These are phyloP conservation scores for Plasmodium fragile DNA, from an alignment of 169 alveolate genomes.

Conservation along the genomic window DNA sequence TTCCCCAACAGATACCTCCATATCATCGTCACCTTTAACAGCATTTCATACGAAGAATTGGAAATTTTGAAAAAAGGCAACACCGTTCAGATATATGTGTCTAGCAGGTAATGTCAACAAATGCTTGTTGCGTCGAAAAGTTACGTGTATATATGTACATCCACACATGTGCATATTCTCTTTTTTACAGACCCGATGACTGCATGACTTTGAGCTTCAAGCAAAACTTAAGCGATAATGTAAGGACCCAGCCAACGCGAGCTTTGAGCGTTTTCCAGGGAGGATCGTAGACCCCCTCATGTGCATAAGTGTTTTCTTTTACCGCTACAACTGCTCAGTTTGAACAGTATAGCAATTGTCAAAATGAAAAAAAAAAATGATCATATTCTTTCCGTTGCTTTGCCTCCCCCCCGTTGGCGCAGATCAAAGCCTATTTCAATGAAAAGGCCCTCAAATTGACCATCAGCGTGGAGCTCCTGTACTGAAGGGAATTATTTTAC, in stretches of 20 bases:
- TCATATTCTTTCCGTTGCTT: background rate
- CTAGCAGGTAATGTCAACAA: slow-evolving; percentile 34
- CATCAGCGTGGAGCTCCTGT: slow-evolving; percentile 54
- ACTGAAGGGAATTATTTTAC: slow-evolving; percentile 2
- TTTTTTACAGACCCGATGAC: slow-evolving; percentile 39
- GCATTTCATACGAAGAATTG: slow-evolving; percentile 34
- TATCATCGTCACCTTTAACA: slow-evolving; percentile 50
- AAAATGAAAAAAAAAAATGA: background rate
- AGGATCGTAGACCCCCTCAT: background rate
- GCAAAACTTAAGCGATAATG: slow-evolving; percentile 72
- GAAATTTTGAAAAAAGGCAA: slow-evolving; percentile 43
- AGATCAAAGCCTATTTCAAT: slow-evolving; percentile 69
- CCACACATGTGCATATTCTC: background rate
- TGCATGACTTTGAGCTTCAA: slow-evolving; percentile 51
- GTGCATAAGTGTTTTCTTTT: background rate
- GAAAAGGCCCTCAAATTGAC: slow-evolving; percentile 46
- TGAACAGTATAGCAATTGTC: background rate
- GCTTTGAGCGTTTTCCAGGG: background rate
- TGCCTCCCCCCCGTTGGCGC: background rate
- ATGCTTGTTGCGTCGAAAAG: background rate
- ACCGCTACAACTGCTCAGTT: background rate
- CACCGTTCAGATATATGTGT: slow-evolving; percentile 38
- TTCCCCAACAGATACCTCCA: slow-evolving; percentile 36
- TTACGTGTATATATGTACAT: background rate
- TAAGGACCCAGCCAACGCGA: background rate